A percentile compares a stretch with the other conserved stretches of the same genome.
Evolutionary conservation across 495 filamentous ascomycete species (phyloP).

Genomic region (Pseudoneurospora amorphoporcata): DNA sequence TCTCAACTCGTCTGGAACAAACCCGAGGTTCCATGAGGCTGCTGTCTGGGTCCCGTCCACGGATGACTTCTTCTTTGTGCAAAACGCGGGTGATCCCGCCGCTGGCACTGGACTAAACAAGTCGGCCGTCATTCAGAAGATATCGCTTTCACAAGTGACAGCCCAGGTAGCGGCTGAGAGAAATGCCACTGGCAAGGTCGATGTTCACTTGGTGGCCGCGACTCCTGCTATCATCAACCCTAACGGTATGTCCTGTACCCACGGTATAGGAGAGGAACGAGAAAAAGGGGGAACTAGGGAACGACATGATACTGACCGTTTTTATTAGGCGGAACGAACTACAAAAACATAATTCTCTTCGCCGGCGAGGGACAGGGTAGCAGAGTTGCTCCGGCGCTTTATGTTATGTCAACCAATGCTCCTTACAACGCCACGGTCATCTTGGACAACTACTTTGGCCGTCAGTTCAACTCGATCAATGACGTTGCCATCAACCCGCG

Average conservation of each 20-base stretch:
- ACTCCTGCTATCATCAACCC: constrained; percentile 36
- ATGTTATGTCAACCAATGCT: constrained; percentile 34
- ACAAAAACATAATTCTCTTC: constrained; percentile 34
- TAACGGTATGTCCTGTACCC: constrained; percentile 27
- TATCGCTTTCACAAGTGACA: constrained; percentile 31
- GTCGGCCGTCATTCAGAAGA: constrained; percentile 41
- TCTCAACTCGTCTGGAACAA: constrained; percentile 25
- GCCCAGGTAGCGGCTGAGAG: constrained; percentile 25
- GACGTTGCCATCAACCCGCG: constrained; percentile 41
- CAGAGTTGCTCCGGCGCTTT: constrained; percentile 29
- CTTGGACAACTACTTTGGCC: constrained; percentile 44
- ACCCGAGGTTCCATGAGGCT: constrained; percentile 43
- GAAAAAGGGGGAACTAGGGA: background rate
- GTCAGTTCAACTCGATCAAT: constrained; percentile 52
- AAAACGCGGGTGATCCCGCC: constrained; percentile 36
- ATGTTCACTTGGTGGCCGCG: constrained; percentile 25
- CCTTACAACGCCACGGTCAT: constrained; percentile 44
- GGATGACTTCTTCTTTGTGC: constrained; percentile 44
- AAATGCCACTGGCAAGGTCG: constrained; percentile 33
- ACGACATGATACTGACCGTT: background rate
- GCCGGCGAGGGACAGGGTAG: constrained; percentile 39
- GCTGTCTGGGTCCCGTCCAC: constrained; percentile 36
- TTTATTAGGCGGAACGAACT: constrained; percentile 36
- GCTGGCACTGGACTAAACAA: constrained; percentile 41
- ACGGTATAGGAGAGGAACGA: background rate